Conservation (phyloP, 2,329 filamentous ascomycete genomes). For the Sporothrix protearum region DNA sequence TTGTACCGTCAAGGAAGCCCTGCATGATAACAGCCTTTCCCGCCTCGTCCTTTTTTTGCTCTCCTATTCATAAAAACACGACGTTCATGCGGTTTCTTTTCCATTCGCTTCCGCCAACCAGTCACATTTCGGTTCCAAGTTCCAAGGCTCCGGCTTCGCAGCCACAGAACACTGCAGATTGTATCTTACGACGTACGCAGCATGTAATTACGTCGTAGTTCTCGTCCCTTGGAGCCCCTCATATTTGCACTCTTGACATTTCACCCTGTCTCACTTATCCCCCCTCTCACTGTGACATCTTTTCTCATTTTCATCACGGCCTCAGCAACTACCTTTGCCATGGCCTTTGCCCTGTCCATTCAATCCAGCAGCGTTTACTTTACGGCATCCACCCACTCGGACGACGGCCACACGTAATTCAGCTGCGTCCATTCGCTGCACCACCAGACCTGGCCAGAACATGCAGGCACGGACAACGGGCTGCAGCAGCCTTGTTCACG, state of each 20-base stretch:
- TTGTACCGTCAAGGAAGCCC: neutral
- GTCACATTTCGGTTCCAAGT: neutral
- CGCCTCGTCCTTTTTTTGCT: neutral
- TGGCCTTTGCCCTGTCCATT: neutral
- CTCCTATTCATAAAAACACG: neutral
- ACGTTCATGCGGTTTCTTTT: neutral
- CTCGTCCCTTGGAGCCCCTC: neutral
- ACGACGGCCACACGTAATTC: neutral
- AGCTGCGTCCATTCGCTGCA: neutral
- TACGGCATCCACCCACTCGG: neutral
- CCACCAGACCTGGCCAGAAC: neutral
- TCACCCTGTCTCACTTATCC: neutral
- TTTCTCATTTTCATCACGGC: neutral
- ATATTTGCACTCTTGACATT: neutral
- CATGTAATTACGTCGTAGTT: neutral
- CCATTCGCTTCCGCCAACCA: too few relatives aligned
- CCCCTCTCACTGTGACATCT: neutral
- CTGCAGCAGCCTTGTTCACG: neutral
- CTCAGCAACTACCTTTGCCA: neutral
- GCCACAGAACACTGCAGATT: neutral
- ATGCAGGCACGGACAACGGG: neutral
- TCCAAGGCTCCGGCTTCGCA: slow-evolving; percentile 10
- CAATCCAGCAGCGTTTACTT: neutral
- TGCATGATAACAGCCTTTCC: neutral
- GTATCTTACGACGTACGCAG: too few relatives aligned